These are phyloP conservation scores for Populus pruinosa DNA, from an alignment of 345 rosid species.

Conservation along the genomic window DNA sequence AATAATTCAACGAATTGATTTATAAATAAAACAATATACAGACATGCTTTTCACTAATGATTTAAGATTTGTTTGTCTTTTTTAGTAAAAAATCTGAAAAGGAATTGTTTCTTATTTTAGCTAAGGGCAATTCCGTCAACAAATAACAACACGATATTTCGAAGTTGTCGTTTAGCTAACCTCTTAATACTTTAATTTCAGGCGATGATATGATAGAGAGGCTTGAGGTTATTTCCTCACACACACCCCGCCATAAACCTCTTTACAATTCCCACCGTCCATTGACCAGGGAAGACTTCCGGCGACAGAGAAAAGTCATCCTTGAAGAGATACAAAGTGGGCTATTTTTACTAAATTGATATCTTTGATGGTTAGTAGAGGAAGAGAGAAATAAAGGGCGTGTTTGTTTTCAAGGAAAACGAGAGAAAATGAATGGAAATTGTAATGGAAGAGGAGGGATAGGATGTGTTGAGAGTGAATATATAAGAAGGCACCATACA, in stretches of 20 bases:
- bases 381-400: conserved; percentile 6
- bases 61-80: background rate
- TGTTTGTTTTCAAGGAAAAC: background rate
- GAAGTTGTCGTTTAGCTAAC: background rate
- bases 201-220: background rate
- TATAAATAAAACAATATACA: too few relatives aligned
- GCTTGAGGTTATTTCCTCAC: background rate
- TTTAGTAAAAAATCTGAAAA: background rate
- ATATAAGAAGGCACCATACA: conserved; percentile 53
- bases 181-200: background rate
- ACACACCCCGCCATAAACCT: background rate
- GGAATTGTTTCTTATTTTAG: background rate
- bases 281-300: conserved; percentile 20
- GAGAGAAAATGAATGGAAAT: conserved; percentile 37
- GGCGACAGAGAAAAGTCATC: background rate
- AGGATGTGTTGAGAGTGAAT: conserved; percentile 47
- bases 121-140: background rate
- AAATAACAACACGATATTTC: background rate
- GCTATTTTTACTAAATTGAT: background rate
- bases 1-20: too few relatives aligned
- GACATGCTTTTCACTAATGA: too few relatives aligned
- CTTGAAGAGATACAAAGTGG: background rate
- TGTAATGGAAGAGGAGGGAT: conserved; percentile 20
- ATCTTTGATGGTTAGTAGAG: background rate
- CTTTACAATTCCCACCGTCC: conserved; percentile 4